Evolutionary conservation across 345 rosid genomes (phyloP).

Genomic region (Carallia pectinifolia): DNA sequence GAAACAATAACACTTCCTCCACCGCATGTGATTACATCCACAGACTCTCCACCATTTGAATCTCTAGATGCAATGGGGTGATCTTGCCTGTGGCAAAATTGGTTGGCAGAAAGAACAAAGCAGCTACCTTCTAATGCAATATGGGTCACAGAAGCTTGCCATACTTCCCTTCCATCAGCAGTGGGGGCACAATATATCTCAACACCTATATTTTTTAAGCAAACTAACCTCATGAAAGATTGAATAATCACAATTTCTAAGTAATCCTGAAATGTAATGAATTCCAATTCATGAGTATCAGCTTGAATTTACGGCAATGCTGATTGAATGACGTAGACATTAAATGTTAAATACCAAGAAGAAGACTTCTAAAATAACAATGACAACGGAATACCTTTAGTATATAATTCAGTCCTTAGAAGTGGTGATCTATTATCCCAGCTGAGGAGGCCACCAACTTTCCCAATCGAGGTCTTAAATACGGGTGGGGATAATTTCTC

Average conservation of each 20-base stretch:
- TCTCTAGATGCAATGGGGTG: neutral
- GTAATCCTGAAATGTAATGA: neutral
- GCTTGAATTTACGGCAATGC: no score
- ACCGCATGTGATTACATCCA: slow-evolving; percentile 4
- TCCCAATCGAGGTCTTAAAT: slow-evolving; percentile 21
- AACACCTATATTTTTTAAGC: slow-evolving; percentile 12
- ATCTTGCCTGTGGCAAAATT: slow-evolving; percentile 20
- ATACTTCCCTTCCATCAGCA: slow-evolving; percentile 15
- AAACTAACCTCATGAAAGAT: neutral
- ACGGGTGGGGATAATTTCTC: slow-evolving; percentile 10
- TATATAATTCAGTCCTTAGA: slow-evolving; percentile 22
- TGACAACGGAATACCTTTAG: slow-evolving; percentile 15
- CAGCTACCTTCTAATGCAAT: slow-evolving; percentile 29
- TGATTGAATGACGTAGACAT: neutral
- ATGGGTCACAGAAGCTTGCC: slow-evolving; percentile 23
- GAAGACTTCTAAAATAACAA: neutral
- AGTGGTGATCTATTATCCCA: slow-evolving; percentile 27
- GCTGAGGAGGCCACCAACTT: slow-evolving; percentile 19
- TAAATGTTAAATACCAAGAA: neutral
- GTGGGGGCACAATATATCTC: slow-evolving; percentile 32
- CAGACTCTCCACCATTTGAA: neutral
- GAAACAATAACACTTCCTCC: slow-evolving; percentile 32
- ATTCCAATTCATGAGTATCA: no score
- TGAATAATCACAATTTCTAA: neutral
- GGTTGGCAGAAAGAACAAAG: slow-evolving; percentile 32